Evolutionary conservation across 2,329 filamentous ascomycete species (phyloP).

Genomic region (Penicillium glabrum): DNA sequence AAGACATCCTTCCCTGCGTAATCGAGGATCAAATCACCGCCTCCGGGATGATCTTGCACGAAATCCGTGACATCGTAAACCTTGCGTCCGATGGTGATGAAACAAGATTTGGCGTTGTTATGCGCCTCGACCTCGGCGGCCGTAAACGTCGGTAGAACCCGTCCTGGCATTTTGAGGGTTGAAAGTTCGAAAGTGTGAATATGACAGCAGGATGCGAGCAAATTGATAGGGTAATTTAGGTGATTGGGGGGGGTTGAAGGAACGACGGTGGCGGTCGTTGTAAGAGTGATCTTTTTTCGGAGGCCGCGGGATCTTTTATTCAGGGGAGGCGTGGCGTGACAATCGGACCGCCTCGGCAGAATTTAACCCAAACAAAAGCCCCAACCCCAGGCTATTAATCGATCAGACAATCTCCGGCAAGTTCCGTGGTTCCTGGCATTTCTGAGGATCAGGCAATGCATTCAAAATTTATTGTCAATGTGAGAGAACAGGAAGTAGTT

Average conservation of each 20-base stretch:
- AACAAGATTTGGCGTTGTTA: slow-evolving; percentile 80
- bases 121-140: slow-evolving; percentile 77
- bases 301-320: slow-evolving; percentile 13
- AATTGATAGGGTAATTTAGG: neutral
- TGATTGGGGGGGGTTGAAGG: neutral
- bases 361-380: neutral
- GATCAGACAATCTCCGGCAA: neutral
- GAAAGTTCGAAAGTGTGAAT: neutral
- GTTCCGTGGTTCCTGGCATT: neutral
- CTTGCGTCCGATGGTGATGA: slow-evolving; percentile 83
- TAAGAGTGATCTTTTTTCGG: neutral
- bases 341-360: slow-evolving; percentile 20
- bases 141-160: slow-evolving; percentile 80
- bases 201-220: neutral
- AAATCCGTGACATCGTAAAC: slow-evolving; percentile 97
- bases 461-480: neutral
- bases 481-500: neutral
- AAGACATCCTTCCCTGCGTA: slow-evolving; percentile 86
- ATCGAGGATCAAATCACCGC: slow-evolving; percentile 81
- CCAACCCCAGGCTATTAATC: neutral
- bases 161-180: slow-evolving; percentile 66
- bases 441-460: neutral
- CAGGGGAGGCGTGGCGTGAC: slow-evolving; percentile 26
- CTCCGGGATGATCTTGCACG: slow-evolving; percentile 85
- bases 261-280: neutral